Evolutionary conservation across 495 filamentous ascomycete species (phyloP).

Genomic region (Oidiodendron maius): DNA sequence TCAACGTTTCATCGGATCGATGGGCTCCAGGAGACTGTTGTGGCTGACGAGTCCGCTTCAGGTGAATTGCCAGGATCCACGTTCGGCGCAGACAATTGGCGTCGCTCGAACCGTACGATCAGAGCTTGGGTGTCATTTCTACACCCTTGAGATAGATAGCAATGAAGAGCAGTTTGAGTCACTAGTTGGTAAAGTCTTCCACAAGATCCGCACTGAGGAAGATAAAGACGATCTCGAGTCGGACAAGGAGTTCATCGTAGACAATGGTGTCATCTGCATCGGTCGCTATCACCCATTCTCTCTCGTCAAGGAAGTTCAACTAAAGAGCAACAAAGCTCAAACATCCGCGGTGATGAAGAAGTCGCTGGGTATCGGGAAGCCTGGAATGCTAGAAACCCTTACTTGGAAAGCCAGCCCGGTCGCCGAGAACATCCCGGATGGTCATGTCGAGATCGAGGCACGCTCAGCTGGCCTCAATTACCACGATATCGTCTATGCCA

Average conservation of each 20-base stretch:
- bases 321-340: no score
- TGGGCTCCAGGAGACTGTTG: slow-evolving; percentile 15
- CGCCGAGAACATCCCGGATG: slow-evolving; percentile 21
- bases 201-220: not conserved
- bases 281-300: slow-evolving; percentile 13
- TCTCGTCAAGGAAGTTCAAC: not conserved
- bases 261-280: slow-evolving; percentile 10
- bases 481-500: not conserved
- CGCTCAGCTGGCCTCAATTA: slow-evolving; percentile 27
- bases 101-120: slow-evolving; percentile 33
- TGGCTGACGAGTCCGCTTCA: slow-evolving; percentile 38
- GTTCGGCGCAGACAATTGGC: slow-evolving; percentile 37
- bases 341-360: no score
- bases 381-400: no score
- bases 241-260: slow-evolving; percentile 19
- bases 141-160: slow-evolving; percentile 34
- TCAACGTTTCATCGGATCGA: slow-evolving; percentile 20
- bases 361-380: slow-evolving; percentile 10
- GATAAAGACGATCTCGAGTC: slow-evolving; percentile 1
- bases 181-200: slow-evolving; percentile 8
- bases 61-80: not conserved
- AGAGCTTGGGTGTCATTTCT: slow-evolving; percentile 32
- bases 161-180: not conserved
- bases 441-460: slow-evolving; percentile 35
- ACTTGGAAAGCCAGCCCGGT: slow-evolving; percentile 6